Evolutionary conservation across 2,329 filamentous ascomycete genomes (phyloP), one percentile per base, ranked within the genome.

Genomic region (Claviceps capensis): DNA sequence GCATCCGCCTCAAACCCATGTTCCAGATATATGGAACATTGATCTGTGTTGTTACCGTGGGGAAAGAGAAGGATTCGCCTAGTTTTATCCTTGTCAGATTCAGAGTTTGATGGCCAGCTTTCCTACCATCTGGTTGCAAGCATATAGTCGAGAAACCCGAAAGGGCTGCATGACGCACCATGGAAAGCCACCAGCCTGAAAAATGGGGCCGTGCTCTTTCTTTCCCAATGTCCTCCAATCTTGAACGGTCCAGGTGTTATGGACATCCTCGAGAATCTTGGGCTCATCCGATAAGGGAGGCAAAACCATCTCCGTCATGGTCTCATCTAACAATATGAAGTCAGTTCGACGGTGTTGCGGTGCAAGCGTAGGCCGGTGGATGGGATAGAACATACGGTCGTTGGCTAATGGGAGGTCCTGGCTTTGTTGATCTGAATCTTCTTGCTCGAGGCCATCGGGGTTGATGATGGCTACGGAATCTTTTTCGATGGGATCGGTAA

Each of bases 41-140:
- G 86, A 58, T 97, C 91, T 52, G 90, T 86, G 59, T 95, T 91
- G 67, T 98, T 98, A 49, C 93, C 93, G 57, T 83, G 89, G 0
- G 93, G 91, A 63, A 98, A 98, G 65, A 98, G 89, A 14, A 98
- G 78, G 60, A 97, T 85, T 62, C 91, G 86, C 93, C 86, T 90
- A 56, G 22, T 19, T 34, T 8, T 37, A 46, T n/a, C 11, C 14
- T 8, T 47, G 17, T 5, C 43, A 41, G 41, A 40, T 37, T 50
- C 8, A 50, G 36, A 4, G 19, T 23, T 7, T 26, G 9, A 45
- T 26, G 14, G 34, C 5, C 16, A 14, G 34, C 41, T 40, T 45
- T 22, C 13, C 38, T 3, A 38, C 42, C 34, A 14, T 13, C n/a
- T 50, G n/a, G 30, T 16, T 4, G n/a, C 19, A 13, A 22, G 3